Conservation (phyloP, 1,139 yeast genomes). For the Suhomyces kunorum region DNA sequence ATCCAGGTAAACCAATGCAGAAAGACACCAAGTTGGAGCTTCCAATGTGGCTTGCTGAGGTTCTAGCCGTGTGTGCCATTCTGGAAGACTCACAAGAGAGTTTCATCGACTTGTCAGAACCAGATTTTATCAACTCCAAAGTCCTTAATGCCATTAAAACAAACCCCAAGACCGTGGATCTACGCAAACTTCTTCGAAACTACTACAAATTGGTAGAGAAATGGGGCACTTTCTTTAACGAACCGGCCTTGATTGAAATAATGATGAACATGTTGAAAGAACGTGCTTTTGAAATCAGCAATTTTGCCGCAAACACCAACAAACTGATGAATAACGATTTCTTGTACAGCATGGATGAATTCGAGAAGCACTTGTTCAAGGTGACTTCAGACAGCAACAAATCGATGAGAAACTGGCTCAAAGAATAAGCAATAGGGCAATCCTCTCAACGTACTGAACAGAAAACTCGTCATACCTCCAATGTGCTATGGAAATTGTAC, state of each 20-base stretch:
- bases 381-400: slow-evolving; percentile 62
- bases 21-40: slow-evolving; percentile 71
- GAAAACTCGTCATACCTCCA: not conserved
- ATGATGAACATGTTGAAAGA: slow-evolving; percentile 57
- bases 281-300: slow-evolving; percentile 71
- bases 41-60: slow-evolving; percentile 88
- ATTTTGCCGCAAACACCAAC: slow-evolving; percentile 61
- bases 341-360: slow-evolving; percentile 69
- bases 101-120: slow-evolving; percentile 69
- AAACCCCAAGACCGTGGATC: slow-evolving; percentile 64
- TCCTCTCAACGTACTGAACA: not conserved
- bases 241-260: slow-evolving; percentile 59
- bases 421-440: not conserved
- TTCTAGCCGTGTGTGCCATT: slow-evolving; percentile 60
- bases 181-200: slow-evolving; percentile 65
- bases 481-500: too few relatives aligned
- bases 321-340: slow-evolving; percentile 51
- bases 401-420: slow-evolving; percentile 63
- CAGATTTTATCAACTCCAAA: slow-evolving; percentile 61
- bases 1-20: slow-evolving; percentile 64
- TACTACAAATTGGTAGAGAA: slow-evolving; percentile 69
- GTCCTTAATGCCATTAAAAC: slow-evolving; percentile 83
- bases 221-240: slow-evolving; percentile 73
- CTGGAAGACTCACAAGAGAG: slow-evolving; percentile 46
- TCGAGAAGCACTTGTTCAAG: slow-evolving; percentile 63